A percentile compares a stretch with the other conserved stretches of the same genome.
Conservation (phyloP, 495 filamentous ascomycete genomes). For the Aspergillus taichungensis region DNA sequence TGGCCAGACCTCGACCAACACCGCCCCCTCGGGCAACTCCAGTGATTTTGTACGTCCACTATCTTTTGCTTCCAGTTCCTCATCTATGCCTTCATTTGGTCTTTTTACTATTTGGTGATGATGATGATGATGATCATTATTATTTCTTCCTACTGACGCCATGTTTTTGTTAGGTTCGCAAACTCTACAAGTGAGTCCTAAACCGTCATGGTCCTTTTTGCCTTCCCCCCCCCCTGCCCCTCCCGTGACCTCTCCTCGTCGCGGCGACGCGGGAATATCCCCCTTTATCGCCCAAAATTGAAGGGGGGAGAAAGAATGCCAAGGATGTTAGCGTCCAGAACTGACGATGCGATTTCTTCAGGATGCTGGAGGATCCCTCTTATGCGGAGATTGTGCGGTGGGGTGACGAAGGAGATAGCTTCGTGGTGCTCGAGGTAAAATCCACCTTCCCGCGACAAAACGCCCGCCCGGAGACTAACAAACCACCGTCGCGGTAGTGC, state of each 20-base stretch:
- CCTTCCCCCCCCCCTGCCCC: conserved; percentile 10
- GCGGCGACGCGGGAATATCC: no score
- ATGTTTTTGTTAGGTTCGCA: conserved; percentile 66
- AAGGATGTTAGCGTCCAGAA: no score
- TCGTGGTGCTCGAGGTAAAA: conserved; percentile 89
- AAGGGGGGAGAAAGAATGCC: no score
- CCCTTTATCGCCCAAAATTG: no score
- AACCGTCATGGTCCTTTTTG: conserved; percentile 7
- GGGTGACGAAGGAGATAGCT: conserved; percentile 90
- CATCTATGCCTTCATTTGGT: not conserved
- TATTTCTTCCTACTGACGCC: conserved; percentile 6
- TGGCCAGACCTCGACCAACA: conserved; percentile 40
- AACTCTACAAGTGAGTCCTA: conserved; percentile 83
- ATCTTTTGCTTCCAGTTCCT: not conserved
- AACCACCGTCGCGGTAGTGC: conserved; percentile 48
- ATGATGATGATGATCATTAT: conserved; percentile 6
- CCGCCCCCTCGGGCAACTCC: conserved; percentile 56
- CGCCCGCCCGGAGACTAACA: conserved; percentile 1
- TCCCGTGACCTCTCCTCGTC: not conserved
- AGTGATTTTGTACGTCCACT: conserved; percentile 65
- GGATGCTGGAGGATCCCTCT: conserved; percentile 94
- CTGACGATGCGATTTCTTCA: conserved; percentile 21
- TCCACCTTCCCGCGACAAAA: conserved; percentile 7
- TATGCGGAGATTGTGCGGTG: conserved; percentile 91
- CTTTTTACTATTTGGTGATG: conserved; percentile 3